A percentile compares a stretch with the other conserved stretches of the same genome.
phyloP scores from a whole-genome alignment of 2,329 filamentous ascomycete species.

The Aspergillus ibericus region DNA sequence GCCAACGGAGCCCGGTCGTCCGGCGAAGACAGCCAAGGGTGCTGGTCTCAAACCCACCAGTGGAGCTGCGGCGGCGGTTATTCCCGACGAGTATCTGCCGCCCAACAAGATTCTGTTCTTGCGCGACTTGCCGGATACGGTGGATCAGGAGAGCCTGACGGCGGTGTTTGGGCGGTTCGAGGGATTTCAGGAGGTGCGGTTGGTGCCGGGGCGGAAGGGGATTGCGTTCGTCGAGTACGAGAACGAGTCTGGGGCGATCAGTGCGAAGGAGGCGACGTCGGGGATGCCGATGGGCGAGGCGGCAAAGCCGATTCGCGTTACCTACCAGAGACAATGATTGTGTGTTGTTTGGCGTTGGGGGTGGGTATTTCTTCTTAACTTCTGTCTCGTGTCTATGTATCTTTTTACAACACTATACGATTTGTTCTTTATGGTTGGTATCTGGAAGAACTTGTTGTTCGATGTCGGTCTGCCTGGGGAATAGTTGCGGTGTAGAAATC shows the following conservation, averaged over 20 bases:
- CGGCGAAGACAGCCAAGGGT: conserved; percentile 69
- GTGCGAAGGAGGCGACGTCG: conserved; percentile 88
- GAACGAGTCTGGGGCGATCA: conserved; percentile 81
- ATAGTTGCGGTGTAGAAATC: neutral
- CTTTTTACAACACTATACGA: neutral
- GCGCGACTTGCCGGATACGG: conserved; percentile 85
- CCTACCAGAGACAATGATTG: conserved; percentile 83
- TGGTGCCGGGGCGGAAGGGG: conserved; percentile 80
- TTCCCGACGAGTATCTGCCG: conserved; percentile 96
- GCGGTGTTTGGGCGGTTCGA: conserved; percentile 85
- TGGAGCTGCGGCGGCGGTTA: conserved; percentile 65
- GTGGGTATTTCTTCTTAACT: conserved; percentile 19
- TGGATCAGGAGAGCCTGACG: conserved; percentile 75
- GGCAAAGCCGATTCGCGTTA: conserved; percentile 83
- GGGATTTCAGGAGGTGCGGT: conserved; percentile 87
- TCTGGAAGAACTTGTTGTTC: neutral
- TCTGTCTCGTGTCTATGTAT: conserved; percentile 7
- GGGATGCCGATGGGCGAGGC: conserved; percentile 77
- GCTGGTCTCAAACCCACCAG: conserved; percentile 75
- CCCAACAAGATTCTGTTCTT: conserved; percentile 97
- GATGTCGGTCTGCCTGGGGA: neutral
- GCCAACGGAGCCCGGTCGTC: conserved; percentile 53
- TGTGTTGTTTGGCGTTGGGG: conserved; percentile 32
- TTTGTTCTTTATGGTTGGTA: neutral
- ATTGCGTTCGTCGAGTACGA: conserved; percentile 98